Evolutionary conservation across 2,329 filamentous ascomycete genomes (phyloP).

Genomic region (Cercospora zeina): DNA sequence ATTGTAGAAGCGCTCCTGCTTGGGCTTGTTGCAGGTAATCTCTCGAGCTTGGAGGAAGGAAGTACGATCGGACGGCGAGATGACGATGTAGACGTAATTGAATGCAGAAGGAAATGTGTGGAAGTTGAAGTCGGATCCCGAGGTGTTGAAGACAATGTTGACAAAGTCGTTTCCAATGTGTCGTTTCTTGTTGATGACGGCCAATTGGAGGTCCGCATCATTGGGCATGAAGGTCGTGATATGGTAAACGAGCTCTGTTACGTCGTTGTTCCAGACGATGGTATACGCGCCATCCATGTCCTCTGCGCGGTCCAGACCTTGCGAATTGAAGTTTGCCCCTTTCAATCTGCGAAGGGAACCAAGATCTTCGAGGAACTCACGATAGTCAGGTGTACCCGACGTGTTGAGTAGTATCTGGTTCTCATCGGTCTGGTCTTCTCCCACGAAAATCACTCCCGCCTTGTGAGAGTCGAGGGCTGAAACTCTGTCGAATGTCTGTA

Average conservation of each 20-base stretch:
- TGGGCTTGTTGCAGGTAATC: constrained; percentile 39
- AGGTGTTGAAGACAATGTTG: constrained; percentile 97
- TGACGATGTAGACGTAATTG: constrained; percentile 96
- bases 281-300: constrained; percentile 83
- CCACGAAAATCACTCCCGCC: constrained; percentile 90
- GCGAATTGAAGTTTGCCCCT: constrained; percentile 85
- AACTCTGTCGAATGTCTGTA: constrained; percentile 79
- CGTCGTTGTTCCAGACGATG: constrained; percentile 90
- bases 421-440: constrained; percentile 79
- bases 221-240: constrained; percentile 98
- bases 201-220: constrained; percentile 66
- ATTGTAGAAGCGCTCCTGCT: constrained; percentile 68
- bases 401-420: constrained; percentile 83
- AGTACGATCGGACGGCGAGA: constrained; percentile 79
- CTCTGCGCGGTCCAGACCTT: constrained; percentile 77
- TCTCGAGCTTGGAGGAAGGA: constrained; percentile 69
- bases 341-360: constrained; percentile 80
- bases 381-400: constrained; percentile 82
- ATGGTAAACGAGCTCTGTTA: constrained; percentile 94
- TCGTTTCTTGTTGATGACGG: constrained; percentile 70
- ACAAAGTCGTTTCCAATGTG: constrained; percentile 98
- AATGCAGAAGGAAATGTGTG: constrained; percentile 93
- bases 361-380: constrained; percentile 77
- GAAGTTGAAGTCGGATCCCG: constrained; percentile 79
- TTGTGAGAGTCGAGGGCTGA: constrained; percentile 94